Percentiles rank a stretch among this genome's conserved stretches.
Conservation (phyloP, 495 filamentous ascomycete species). For the Daldinia grandis region DNA sequence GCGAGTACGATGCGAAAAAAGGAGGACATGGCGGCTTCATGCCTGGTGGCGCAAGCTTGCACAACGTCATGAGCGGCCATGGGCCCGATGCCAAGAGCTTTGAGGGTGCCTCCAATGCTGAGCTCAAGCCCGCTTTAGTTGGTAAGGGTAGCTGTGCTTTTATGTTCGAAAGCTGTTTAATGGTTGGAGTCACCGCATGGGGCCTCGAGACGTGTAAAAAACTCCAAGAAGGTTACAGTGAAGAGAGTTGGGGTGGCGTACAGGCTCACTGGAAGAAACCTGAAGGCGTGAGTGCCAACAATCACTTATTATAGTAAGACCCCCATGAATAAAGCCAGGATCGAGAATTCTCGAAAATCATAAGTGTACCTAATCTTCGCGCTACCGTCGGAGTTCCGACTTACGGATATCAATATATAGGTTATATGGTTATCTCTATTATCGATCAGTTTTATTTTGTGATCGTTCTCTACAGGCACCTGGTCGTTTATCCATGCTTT, state of each 20-base stretch:
- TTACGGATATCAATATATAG: background rate
- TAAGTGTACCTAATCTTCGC: background rate
- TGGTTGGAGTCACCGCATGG: slow-evolving; percentile 95
- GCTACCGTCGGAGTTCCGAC: background rate
- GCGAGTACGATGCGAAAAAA: slow-evolving; percentile 66
- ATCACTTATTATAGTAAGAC: slow-evolving; percentile 36
- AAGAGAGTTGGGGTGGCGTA: slow-evolving; percentile 83
- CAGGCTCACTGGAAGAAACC: slow-evolving; percentile 79
- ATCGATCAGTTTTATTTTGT: too few relatives aligned
- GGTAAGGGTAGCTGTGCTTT: slow-evolving; percentile 68
- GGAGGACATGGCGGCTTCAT: slow-evolving; percentile 64
- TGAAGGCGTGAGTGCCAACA: slow-evolving; percentile 40
- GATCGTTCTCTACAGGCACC: too few relatives aligned
- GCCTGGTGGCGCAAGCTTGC: slow-evolving; percentile 64
- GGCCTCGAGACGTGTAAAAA: slow-evolving; percentile 83
- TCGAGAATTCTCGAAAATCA: background rate
- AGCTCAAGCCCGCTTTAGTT: slow-evolving; percentile 62
- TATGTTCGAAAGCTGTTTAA: slow-evolving; percentile 76
- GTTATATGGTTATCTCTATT: too few relatives aligned
- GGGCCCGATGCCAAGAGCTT: slow-evolving; percentile 70
- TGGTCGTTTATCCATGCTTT: too few relatives aligned
- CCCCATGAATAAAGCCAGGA: background rate
- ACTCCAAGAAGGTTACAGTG: slow-evolving; percentile 84
- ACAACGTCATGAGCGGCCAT: slow-evolving; percentile 68
- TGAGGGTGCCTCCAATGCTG: slow-evolving; percentile 66